Evolutionary conservation across 129 eudicot species (phyloP).

Genomic region (Pittosporum tobira): DNA sequence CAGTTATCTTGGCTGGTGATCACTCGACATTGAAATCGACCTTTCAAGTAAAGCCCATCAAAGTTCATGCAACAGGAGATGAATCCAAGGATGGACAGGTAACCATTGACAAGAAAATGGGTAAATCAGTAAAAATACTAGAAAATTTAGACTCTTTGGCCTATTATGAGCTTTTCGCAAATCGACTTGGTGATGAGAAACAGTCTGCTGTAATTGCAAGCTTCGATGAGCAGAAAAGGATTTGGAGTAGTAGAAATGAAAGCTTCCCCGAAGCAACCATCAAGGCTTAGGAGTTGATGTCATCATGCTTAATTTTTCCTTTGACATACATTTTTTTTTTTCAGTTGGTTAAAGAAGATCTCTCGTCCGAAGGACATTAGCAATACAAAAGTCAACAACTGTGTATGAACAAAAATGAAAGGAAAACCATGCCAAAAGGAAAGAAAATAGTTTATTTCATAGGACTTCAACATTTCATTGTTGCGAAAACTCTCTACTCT

Average conservation of each 20-base stretch:
- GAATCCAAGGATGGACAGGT: slow-evolving; percentile 59
- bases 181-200: slow-evolving; percentile 38
- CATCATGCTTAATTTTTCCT: neutral
- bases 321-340: neutral
- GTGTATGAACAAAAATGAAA: neutral
- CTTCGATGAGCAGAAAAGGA: slow-evolving; percentile 53
- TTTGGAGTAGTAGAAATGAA: slow-evolving; percentile 34
- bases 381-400: neutral
- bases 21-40: slow-evolving; percentile 30
- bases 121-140: slow-evolving; percentile 40
- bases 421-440: neutral
- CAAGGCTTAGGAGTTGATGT: neutral
- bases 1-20: slow-evolving; percentile 45
- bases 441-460: no score
- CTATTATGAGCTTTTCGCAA: slow-evolving; percentile 44
- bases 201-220: slow-evolving; percentile 74
- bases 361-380: neutral
- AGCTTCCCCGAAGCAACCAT: slow-evolving; percentile 7
- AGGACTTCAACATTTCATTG: no score
- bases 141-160: slow-evolving; percentile 32
- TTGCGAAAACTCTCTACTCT: no score
- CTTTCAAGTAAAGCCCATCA: slow-evolving; percentile 22
- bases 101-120: slow-evolving; percentile 22
- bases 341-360: neutral
- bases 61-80: slow-evolving; percentile 42